Base-by-base conservation (phyloP, 2,329 filamentous ascomycete species). In the Fusarium kyushuense region DNA sequence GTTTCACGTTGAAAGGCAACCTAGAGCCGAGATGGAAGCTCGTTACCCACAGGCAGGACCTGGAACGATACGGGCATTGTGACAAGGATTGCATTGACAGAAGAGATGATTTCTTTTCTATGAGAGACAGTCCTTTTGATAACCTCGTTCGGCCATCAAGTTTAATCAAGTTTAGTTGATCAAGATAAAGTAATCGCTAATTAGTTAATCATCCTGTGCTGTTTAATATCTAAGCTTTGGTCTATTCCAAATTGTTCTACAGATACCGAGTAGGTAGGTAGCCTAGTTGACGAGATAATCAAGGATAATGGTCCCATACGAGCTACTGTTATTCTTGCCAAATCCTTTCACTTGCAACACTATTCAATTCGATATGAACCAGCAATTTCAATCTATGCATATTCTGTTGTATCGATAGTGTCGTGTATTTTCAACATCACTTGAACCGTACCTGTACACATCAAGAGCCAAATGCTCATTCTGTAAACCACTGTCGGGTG, bases 401-500 rank as follows among this genome's bases (percentile, higher is more conserved):
- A 43, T 40, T 23, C 56, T 40, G 43, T 47, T 23, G 23, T 36
- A 21, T 43, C 43, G 54, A 67, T 64, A 45, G 38, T 33, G 49
- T 36, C 17, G n/a, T 27, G 2, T 14, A 30, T 29, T 45, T 52
- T 41, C 29, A 14, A 16, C 32, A 33, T 40, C 33, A 51, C 47
- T 40, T 14, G 47, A 45, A 53, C n/a, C 46, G 40, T 62, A 47
- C 29, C 35, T 47, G 23, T 38, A 23, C 35, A 35, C 29, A 35
- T 41, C 21, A 25, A 43, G 61, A 65, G 46, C 27, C 48, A 54
- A 43, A 57, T 48, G 65, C 56, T 65, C 36, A 33, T 46, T 47
- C 32, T 49, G 32, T 36, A 54, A 70, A 63, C 58, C 58, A 67
- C 45, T 47, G 27, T 63, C 56, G 65, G 66, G 43, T 63, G 51